Evolutionary conservation across 768 basidiomycete species (phyloP).

Genomic region (Obba rivulosa): DNA sequence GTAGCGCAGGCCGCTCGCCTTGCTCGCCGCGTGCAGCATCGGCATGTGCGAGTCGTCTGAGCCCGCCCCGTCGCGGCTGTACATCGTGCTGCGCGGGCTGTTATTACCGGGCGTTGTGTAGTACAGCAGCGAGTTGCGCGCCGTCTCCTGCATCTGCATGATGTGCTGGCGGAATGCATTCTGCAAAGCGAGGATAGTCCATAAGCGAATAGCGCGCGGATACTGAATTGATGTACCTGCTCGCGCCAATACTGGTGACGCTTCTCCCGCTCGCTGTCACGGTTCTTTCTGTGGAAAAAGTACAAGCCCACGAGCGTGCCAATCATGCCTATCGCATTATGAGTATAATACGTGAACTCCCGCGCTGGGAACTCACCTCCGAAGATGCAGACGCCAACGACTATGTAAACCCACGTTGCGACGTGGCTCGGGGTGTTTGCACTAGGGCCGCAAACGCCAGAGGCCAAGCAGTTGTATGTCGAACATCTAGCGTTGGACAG

Average conservation of each 20-base stretch:
- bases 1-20: slow-evolving; percentile 51
- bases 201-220: neutral
- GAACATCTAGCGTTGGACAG: slow-evolving; percentile 45
- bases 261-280: slow-evolving; percentile 75
- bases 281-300: slow-evolving; percentile 64
- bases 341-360: neutral
- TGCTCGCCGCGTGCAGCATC: slow-evolving; percentile 41
- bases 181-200: slow-evolving; percentile 27
- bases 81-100: slow-evolving; percentile 45
- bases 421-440: slow-evolving; percentile 61
- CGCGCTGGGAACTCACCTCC: slow-evolving; percentile 43
- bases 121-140: slow-evolving; percentile 59
- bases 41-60: slow-evolving; percentile 54
- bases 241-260: slow-evolving; percentile 88
- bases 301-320: slow-evolving; percentile 66
- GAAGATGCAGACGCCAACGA: slow-evolving; percentile 68
- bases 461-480: slow-evolving; percentile 67
- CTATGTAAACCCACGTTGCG: slow-evolving; percentile 61
- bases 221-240: slow-evolving; percentile 44
- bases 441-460: slow-evolving; percentile 55
- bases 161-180: slow-evolving; percentile 79
- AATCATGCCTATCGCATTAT: slow-evolving; percentile 54
- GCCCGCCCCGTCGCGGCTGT: slow-evolving; percentile 36
- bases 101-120: slow-evolving; percentile 36
- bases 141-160: slow-evolving; percentile 71